Evolutionary conservation across 768 basidiomycete genomes (phyloP).

Genomic region (Infundibulicybe gibba): DNA sequence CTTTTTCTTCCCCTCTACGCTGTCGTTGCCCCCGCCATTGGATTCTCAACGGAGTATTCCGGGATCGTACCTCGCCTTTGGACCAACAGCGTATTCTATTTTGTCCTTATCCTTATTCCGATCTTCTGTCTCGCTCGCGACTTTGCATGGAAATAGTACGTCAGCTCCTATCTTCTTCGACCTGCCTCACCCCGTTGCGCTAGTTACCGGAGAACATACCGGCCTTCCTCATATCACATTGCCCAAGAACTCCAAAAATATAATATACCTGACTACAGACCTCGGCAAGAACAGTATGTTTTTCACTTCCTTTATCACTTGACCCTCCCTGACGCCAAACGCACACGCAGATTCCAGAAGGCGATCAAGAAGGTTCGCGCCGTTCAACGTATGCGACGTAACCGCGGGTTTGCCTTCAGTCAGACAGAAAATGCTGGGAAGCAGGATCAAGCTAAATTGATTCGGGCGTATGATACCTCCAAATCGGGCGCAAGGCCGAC

Average conservation of each 20-base stretch:
- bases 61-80: conserved; percentile 89
- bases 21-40: conserved; percentile 76
- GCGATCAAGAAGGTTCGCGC: conserved; percentile 99
- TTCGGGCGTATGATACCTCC: conserved; percentile 86
- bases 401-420: conserved; percentile 96
- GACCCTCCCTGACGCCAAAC: conserved; percentile 2
- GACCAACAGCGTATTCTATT: conserved; percentile 87
- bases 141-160: conserved; percentile 97
- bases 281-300: conserved; percentile 92
- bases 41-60: conserved; percentile 88
- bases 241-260: conserved; percentile 99
- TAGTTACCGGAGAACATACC: conserved; percentile 90
- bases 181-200: conserved; percentile 4
- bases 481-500: conserved; percentile 68
- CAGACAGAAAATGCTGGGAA: conserved; percentile 86
- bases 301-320: not conserved
- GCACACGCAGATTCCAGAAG: conserved; percentile 78
- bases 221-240: conserved; percentile 93
- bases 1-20: conserved; percentile 89
- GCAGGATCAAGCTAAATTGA: conserved; percentile 85
- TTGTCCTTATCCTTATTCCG: conserved; percentile 81
- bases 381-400: conserved; percentile 93
- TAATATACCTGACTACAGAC: conserved; percentile 94
- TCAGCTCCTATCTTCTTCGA: conserved; percentile 12
- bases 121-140: conserved; percentile 83